Conservation (phyloP, 2,329 filamentous ascomycete species). For the Sphaceloma murrayae region DNA sequence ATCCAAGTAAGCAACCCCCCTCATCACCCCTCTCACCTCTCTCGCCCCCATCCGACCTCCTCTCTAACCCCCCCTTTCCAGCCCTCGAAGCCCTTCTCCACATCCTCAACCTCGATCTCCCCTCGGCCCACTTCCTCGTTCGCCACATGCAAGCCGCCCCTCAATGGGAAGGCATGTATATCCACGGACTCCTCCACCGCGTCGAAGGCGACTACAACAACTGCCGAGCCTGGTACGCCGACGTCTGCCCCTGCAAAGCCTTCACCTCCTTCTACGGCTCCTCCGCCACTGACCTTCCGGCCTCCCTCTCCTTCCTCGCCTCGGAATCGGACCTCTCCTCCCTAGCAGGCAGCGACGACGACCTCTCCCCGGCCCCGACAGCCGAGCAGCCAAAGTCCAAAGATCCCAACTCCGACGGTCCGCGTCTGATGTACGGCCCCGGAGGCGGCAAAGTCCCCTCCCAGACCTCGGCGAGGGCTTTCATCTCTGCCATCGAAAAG, state of each 20-base stretch:
- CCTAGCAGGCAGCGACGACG: constrained; percentile 15
- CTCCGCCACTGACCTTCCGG: constrained; percentile 17
- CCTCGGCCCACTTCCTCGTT: constrained; percentile 43
- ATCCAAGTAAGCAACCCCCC: constrained; percentile 36
- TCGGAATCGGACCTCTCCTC: constrained; percentile 21
- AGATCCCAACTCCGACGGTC: not conserved
- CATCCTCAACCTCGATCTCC: constrained; percentile 43
- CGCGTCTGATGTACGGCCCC: constrained; percentile 1
- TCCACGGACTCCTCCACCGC: constrained; percentile 43
- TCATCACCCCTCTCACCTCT: constrained; percentile 45
- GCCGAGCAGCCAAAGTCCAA: constrained; percentile 2
- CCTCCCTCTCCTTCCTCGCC: constrained; percentile 30
- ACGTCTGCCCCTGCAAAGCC: constrained; percentile 33
- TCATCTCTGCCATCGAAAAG: constrained; percentile 33
- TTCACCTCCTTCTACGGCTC: constrained; percentile 30
- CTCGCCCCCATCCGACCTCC: constrained; percentile 42
- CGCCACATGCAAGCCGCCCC: constrained; percentile 44
- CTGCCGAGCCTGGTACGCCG: constrained; percentile 39
- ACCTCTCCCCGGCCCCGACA: not conserved
- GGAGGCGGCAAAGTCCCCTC: constrained; percentile 17
- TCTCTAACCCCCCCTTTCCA: constrained; percentile 21
- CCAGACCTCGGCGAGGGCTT: constrained; percentile 21
- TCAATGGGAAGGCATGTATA: constrained; percentile 42
- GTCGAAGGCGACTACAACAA: constrained; percentile 45
- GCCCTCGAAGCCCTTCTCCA: constrained; percentile 43